Evolutionary conservation across 1,284 basidiomycete genomes (phyloP).

Genomic region (Ustilago lituana): DNA sequence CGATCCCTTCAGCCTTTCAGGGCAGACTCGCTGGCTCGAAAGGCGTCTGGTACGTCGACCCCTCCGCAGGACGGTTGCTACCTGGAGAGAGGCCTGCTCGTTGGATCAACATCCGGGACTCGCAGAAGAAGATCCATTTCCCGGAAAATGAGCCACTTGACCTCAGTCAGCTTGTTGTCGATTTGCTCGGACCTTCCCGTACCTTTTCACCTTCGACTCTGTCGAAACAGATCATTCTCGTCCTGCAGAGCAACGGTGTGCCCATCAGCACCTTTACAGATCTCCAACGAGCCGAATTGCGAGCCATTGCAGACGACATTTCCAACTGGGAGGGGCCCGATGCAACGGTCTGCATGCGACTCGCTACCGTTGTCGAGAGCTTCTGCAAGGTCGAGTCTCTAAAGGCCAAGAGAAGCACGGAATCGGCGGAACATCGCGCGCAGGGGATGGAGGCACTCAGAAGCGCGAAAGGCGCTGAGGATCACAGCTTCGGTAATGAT

Average conservation of each 20-base stretch:
- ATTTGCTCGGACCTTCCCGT: constrained; percentile 28
- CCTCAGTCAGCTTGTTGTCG: constrained; percentile 31
- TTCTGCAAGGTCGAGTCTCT: constrained; percentile 17
- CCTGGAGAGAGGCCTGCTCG: constrained; percentile 8
- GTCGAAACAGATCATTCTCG: constrained; percentile 42
- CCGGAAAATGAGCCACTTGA: constrained; percentile 12
- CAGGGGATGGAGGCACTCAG: constrained; percentile 20
- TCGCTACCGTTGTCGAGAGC: constrained; percentile 25
- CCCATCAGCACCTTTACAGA: constrained; percentile 23
- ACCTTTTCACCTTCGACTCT: constrained; percentile 41
- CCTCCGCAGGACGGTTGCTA: constrained; percentile 21
- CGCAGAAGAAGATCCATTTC: constrained; percentile 58
- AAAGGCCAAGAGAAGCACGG: constrained; percentile 32
- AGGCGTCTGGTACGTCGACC: constrained; percentile 45
- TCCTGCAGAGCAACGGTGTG: constrained; percentile 33
- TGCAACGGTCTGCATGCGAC: constrained; percentile 6
- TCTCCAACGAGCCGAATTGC: constrained; percentile 26
- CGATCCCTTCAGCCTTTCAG: constrained; percentile 52
- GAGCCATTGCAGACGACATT: constrained; percentile 23
- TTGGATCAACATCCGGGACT: constrained; percentile 52
- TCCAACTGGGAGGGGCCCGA: constrained; percentile 25
- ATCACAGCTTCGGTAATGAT: constrained; percentile 11
- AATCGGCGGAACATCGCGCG: constrained; percentile 27
- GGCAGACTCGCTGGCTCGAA: constrained; percentile 59
- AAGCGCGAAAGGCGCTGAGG: background rate